Evolutionary conservation across 352 stramenopile species (phyloP).

Genomic region (Phytophthora capsici): DNA sequence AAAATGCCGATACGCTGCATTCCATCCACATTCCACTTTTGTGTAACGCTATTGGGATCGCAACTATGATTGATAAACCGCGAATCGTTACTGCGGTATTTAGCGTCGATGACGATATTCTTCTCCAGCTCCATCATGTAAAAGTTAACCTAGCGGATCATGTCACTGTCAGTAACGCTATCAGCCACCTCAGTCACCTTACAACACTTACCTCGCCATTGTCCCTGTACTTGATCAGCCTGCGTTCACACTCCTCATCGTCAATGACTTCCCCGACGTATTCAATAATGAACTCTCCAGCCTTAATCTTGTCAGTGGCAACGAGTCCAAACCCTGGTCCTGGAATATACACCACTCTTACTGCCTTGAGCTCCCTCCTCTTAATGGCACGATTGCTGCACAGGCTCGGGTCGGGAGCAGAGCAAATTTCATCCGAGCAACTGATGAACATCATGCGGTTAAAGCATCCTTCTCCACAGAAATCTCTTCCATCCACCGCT

Average conservation of each 20-base stretch:
- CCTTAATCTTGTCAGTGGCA: slow-evolving; percentile 75
- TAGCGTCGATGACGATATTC: slow-evolving; percentile 86
- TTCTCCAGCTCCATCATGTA: slow-evolving; percentile 92
- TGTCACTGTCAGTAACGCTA: no score
- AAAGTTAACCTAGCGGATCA: slow-evolving; percentile 61
- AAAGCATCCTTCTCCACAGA: slow-evolving; percentile 78
- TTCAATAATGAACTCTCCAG: slow-evolving; percentile 92
- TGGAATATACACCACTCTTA: slow-evolving; percentile 75
- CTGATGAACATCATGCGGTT: slow-evolving; percentile 89
- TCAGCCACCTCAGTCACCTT: not conserved
- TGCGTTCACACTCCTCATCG: slow-evolving; percentile 77
- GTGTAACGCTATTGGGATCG: slow-evolving; percentile 93
- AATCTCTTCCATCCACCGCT: slow-evolving; percentile 15
- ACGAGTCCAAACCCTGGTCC: slow-evolving; percentile 92
- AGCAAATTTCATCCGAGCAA: slow-evolving; percentile 82
- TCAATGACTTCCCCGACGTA: slow-evolving; percentile 95
- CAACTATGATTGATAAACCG: slow-evolving; percentile 97
- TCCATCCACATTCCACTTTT: slow-evolving; percentile 92
- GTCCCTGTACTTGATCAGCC: slow-evolving; percentile 64
- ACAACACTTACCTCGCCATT: slow-evolving; percentile 51
- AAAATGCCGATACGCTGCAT: slow-evolving; percentile 84
- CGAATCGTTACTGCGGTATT: slow-evolving; percentile 91
- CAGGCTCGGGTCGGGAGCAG: slow-evolving; percentile 61
- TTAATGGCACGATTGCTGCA: slow-evolving; percentile 83
- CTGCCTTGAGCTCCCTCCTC: slow-evolving; percentile 66